phyloP scores from a whole-genome alignment of 306 rosid genomes.

The Glycine latifolia region DNA sequence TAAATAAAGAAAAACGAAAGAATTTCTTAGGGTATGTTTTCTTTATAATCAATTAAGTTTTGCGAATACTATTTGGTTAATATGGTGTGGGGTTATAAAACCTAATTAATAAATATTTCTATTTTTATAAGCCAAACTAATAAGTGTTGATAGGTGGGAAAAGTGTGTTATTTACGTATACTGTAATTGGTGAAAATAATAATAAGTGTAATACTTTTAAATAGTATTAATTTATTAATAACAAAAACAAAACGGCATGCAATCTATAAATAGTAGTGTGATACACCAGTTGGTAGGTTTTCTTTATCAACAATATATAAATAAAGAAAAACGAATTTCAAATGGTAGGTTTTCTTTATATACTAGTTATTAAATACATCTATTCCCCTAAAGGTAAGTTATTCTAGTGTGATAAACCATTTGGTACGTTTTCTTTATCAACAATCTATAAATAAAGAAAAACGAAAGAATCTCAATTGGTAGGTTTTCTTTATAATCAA shows the following conservation, averaged over 20 bases:
- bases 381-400: too few species aligned
- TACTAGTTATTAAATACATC: neutral
- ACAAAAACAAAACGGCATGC: neutral
- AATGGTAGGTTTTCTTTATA: neutral
- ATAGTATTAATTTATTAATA: neutral
- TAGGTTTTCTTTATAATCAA: neutral
- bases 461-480: neutral
- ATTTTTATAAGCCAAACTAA: neutral
- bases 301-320: neutral
- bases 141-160: neutral
- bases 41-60: neutral
- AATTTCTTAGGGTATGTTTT: neutral
- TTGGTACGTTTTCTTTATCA: too few species aligned
- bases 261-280: too few species aligned
- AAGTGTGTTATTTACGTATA: neutral
- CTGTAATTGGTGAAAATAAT: neutral
- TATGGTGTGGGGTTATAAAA: neutral
- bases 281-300: too few species aligned
- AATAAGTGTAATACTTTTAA: neutral
- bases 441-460: neutral
- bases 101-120: neutral
- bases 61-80: neutral
- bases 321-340: neutral
- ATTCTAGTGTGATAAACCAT: neutral
- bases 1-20: neutral